Conservation (phyloP, 1,284 basidiomycete genomes). For the Puccinia horiana region DNA sequence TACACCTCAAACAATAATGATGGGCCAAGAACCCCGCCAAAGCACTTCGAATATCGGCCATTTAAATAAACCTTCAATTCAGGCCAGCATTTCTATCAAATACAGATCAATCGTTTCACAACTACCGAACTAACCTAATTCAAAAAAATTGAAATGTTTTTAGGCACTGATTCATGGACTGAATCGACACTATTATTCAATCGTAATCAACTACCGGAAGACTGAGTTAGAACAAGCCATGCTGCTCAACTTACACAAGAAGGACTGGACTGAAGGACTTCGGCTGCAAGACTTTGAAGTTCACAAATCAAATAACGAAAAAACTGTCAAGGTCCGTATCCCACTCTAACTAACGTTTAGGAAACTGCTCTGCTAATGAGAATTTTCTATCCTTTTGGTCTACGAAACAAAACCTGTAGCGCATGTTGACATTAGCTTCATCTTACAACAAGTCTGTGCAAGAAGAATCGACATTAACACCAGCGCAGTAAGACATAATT, state of each 20-base stretch:
- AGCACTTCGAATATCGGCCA: conserved; percentile 98
- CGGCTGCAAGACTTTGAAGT: conserved; percentile 82
- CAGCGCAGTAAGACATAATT: conserved; percentile 66
- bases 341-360: background rate
- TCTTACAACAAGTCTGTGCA: conserved; percentile 94
- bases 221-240: conserved; percentile 96
- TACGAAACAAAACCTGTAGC: conserved; percentile 19
- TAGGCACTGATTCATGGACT: conserved; percentile 70
- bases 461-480: conserved; percentile 85
- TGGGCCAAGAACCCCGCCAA: conserved; percentile 92
- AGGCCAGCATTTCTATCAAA: conserved; percentile 62
- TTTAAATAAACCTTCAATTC: conserved; percentile 97
- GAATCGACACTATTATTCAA: conserved; percentile 94
- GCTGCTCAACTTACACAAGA: conserved; percentile 95
- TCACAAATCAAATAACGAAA: conserved; percentile 82
- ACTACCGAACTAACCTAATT: background rate
- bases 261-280: conserved; percentile 95
- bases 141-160: background rate
- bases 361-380: background rate
- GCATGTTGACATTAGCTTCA: conserved; percentile 68
- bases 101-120: background rate
- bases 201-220: conserved; percentile 94
- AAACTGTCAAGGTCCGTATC: conserved; percentile 75
- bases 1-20: conserved; percentile 74
- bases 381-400: background rate